Base-by-base conservation (phyloP, 2,329 filamentous ascomycete species). In the Thelonectria discophora region DNA sequence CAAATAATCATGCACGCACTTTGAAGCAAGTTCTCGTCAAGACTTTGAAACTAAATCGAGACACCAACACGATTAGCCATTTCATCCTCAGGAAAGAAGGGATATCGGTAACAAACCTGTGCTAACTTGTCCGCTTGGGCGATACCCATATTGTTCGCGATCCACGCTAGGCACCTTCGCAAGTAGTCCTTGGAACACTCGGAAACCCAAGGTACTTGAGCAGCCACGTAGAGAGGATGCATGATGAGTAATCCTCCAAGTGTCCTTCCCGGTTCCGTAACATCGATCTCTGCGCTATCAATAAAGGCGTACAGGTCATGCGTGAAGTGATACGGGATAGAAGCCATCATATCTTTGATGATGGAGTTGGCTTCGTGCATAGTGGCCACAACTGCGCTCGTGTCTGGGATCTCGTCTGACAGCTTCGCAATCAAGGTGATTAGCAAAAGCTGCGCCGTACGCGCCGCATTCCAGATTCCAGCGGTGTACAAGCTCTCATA, bases 1-100 rank as follows among this genome's bases (percentile, higher is more conserved):
- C 53, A 55, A 5, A 55, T 55, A 5, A 56, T 37, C 43, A 56
- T 56, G 20, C 45, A 56, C 13, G 27, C 45, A 32, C 32, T 49
- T 17, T 56, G 42, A 11, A 49, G 17, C 18, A 48, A 56, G 17
- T 48, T 32, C 24, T 30, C 47, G 6, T 48, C 34, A 17, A 56
- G 2, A 21, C 24, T 21, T 32, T 32, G 24, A 2, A 18, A 12
- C 53, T 56, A 39, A 39, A 13, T n/a, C 2, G 11, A 9, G 3
- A 32, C 30, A 6, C 30, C 6, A 32, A 11, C 30, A 49, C 3
- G 7, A 7, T 56, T 15, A 56, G 34, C n/a, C n/a, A n/a, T n/a
- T 20, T 1, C 18, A 20, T 20, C 9, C 8, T 7, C n/a, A 1
- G 8, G n/a, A 12, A 2, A 7, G 13, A 40, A 15, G n/a, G 13